Evolutionary conservation across 192 early-diverging fungal genomes (phyloP).

Genomic region (Backusella sp.): DNA sequence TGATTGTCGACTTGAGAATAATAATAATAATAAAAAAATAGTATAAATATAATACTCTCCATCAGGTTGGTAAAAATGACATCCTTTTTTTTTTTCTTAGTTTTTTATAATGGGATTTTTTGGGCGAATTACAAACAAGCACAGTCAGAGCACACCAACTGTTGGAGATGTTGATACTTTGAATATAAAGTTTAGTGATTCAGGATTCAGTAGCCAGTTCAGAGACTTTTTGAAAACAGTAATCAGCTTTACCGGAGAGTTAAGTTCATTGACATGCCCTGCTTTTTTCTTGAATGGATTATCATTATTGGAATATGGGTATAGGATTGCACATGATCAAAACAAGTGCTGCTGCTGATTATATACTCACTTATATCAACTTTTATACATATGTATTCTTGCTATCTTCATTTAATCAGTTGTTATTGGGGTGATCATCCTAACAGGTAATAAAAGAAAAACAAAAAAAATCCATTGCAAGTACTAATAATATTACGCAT

Average conservation of each 20-base stretch:
- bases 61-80: not conserved
- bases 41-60: not conserved
- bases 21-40: not conserved
- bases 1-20: not conserved
- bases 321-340: constrained; percentile 1
- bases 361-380: not conserved
- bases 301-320: constrained; percentile 79
- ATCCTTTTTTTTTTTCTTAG: not conserved
- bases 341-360: not conserved
- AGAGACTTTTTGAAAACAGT: constrained; percentile 62
- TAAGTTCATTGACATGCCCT: constrained; percentile 77
- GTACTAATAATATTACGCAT: not conserved
- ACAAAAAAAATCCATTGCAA: not conserved
- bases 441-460: not conserved
- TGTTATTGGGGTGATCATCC: constrained; percentile 12
- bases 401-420: not conserved
- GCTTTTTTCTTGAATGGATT: constrained; percentile 78
- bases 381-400: not conserved
- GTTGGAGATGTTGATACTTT: constrained; percentile 30
- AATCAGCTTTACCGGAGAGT: constrained; percentile 75
- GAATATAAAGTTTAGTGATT: constrained; percentile 25
- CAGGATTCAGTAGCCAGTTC: constrained; percentile 31
- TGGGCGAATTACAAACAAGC: not conserved
- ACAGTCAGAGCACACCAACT: constrained; percentile 7
- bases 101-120: not conserved